phyloP scores from a whole-genome alignment of 2,329 filamentous ascomycete genomes.

The Teratosphaeria destructans region DNA sequence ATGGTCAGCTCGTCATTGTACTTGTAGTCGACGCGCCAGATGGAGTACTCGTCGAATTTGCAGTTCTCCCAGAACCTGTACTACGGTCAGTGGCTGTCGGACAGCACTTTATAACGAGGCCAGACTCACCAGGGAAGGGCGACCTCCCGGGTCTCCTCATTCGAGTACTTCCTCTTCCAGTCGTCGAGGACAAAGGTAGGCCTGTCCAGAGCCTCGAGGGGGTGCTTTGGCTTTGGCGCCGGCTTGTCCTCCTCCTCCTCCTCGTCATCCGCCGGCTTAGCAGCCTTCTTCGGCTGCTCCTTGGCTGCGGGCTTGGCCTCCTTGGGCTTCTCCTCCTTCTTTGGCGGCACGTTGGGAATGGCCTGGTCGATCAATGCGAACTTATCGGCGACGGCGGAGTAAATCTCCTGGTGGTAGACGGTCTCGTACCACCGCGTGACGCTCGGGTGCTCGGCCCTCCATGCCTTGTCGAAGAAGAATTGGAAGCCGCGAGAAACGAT shows the following conservation, averaged over 20 bases:
- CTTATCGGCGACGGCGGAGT: constrained; percentile 66
- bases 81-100: background rate
- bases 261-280: constrained; percentile 42
- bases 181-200: constrained; percentile 81
- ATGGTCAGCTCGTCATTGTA: constrained; percentile 97
- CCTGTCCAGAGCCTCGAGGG: constrained; percentile 72
- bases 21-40: constrained; percentile 95
- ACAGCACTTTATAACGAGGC: background rate
- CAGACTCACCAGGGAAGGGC: constrained; percentile 65
- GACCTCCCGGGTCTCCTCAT: constrained; percentile 70
- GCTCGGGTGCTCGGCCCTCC: constrained; percentile 73
- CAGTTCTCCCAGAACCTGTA: constrained; percentile 79
- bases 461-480: constrained; percentile 87
- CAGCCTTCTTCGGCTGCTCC: constrained; percentile 41
- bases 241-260: constrained; percentile 48
- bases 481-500: constrained; percentile 82
- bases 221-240: constrained; percentile 91
- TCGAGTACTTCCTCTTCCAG: constrained; percentile 97
- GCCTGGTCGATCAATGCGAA: constrained; percentile 73
- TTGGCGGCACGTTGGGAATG: constrained; percentile 63
- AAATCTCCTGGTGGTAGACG: constrained; percentile 85
- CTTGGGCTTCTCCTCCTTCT: constrained; percentile 51
- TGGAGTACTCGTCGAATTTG: constrained; percentile 88
- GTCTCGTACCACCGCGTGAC: constrained; percentile 91
- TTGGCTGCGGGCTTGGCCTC: constrained; percentile 52